Conservation (phyloP, 768 basidiomycete species). For the Boletus vermiculosoides region DNA sequence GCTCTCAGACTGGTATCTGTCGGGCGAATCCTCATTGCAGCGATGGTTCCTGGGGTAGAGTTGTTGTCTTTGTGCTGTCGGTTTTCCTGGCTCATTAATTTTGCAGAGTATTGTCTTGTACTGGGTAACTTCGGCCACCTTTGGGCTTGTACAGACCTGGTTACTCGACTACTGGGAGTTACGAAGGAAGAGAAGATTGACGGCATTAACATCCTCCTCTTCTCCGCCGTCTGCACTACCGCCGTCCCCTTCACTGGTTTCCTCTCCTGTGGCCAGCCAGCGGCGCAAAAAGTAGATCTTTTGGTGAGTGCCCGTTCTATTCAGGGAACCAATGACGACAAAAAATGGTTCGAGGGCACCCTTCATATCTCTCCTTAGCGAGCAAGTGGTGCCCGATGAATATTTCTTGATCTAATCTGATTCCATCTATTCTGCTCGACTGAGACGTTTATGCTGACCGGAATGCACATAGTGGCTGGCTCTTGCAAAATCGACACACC, state of each 20-base stretch:
- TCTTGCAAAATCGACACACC: neutral
- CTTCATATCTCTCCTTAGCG: conserved; percentile 26
- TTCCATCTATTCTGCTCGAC: conserved; percentile 11
- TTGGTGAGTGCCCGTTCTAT: conserved; percentile 18
- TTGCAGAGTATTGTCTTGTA: conserved; percentile 62
- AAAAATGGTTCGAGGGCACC: conserved; percentile 74
- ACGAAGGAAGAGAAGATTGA: conserved; percentile 34
- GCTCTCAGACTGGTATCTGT: conserved; percentile 58
- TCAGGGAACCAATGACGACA: conserved; percentile 58
- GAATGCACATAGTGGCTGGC: neutral
- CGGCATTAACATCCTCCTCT: neutral
- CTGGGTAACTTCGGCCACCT: conserved; percentile 75
- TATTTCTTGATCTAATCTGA: conserved; percentile 94
- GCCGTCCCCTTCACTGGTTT: neutral
- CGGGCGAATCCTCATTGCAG: conserved; percentile 63
- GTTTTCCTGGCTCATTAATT: conserved; percentile 4
- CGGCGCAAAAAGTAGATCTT: conserved; percentile 16
- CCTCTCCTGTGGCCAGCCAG: neutral
- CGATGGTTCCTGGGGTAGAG: conserved; percentile 67
- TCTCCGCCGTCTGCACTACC: neutral
- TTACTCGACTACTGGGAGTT: conserved; percentile 62
- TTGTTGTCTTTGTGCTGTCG: conserved; percentile 17
- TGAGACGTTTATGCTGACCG: conserved; percentile 11
- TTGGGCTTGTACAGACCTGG: conserved; percentile 76
- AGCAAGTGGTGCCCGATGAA: conserved; percentile 53